phyloP scores from a whole-genome alignment of 2,329 filamentous ascomycete species.

The Clonostachys chloroleuca region DNA sequence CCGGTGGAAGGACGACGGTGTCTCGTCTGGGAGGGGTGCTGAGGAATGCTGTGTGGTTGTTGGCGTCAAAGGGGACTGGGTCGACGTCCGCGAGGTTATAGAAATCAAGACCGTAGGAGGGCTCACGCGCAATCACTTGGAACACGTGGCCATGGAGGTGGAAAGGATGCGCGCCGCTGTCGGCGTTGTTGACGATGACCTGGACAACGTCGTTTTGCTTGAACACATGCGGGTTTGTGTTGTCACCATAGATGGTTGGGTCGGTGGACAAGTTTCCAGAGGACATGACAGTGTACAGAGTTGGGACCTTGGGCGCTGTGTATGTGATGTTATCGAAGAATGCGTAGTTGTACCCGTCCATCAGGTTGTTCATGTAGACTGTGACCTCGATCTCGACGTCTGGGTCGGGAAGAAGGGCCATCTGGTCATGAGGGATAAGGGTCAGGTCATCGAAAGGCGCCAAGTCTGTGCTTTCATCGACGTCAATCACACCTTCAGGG shows the following conservation, averaged over 20 bases:
- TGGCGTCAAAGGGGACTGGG: too few relatives aligned
- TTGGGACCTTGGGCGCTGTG: conserved; percentile 59
- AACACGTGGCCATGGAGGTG: conserved; percentile 62
- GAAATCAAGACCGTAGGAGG: conserved; percentile 12
- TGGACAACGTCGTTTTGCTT: conserved; percentile 49
- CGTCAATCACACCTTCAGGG: conserved; percentile 47
- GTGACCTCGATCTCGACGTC: conserved; percentile 60
- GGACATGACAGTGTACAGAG: conserved; percentile 61
- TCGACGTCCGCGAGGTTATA: neutral
- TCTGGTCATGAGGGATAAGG: conserved; percentile 65
- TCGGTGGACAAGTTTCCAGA: conserved; percentile 40
- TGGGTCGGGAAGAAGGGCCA: conserved; percentile 54
- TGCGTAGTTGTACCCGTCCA: conserved; percentile 53
- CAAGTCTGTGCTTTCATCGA: conserved; percentile 71
- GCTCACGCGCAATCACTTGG: conserved; percentile 35
- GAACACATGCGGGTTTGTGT: conserved; percentile 48
- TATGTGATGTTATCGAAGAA: conserved; percentile 64
- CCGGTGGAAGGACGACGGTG: conserved; percentile 37
- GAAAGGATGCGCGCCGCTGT: conserved; percentile 56
- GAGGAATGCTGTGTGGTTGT: neutral
- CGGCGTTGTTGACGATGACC: conserved; percentile 55
- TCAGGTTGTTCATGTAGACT: conserved; percentile 58
- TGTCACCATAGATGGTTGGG: conserved; percentile 43
- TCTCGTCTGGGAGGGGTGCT: conserved; percentile 39
- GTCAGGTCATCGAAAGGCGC: conserved; percentile 69